Percentiles rank a stretch among this genome's conserved stretches.
Conservation (phyloP, 2,329 filamentous ascomycete genomes). For the Talaromyces atroroseus region DNA sequence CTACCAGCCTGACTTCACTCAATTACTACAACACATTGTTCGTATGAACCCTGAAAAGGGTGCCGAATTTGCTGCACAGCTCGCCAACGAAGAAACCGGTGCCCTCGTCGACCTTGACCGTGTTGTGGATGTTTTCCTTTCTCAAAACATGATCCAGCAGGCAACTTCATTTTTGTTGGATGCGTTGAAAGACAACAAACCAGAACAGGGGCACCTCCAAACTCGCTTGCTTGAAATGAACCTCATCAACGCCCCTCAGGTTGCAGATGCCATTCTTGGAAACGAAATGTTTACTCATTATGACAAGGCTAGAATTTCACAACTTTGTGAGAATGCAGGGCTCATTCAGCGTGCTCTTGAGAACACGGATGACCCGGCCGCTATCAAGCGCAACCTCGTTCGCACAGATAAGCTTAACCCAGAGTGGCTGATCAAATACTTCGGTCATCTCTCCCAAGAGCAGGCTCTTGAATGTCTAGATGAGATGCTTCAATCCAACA, state of each 20-base stretch:
- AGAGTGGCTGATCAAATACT: conserved; percentile 89
- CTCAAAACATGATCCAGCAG: conserved; percentile 95
- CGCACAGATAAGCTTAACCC: conserved; percentile 78
- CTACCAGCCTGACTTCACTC: conserved; percentile 93
- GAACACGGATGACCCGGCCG: conserved; percentile 84
- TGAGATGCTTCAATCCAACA: conserved; percentile 94
- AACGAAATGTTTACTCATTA: conserved; percentile 99
- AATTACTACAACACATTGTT: conserved; percentile 85
- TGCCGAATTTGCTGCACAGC: conserved; percentile 84
- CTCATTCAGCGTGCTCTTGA: conserved; percentile 83
- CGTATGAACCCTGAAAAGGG: conserved; percentile 89
- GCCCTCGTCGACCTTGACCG: conserved; percentile 88
- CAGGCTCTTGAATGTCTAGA: conserved; percentile 91
- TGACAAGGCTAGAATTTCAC: conserved; percentile 81
- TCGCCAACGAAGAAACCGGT: conserved; percentile 83
- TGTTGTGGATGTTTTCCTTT: conserved; percentile 96
- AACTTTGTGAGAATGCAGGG: conserved; percentile 88
- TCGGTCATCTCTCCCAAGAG: conserved; percentile 90
- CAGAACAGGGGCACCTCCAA: conserved; percentile 88
- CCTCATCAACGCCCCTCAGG: conserved; percentile 89
- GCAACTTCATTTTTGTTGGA: conserved; percentile 97
- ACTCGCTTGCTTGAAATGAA: conserved; percentile 98
- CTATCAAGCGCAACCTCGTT: conserved; percentile 85
- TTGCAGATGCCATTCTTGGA: conserved; percentile 93
- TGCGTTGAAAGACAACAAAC: conserved; percentile 88